phyloP scores from a whole-genome alignment of 2,329 filamentous ascomycete genomes.

The Dactylellina drechsleri region DNA sequence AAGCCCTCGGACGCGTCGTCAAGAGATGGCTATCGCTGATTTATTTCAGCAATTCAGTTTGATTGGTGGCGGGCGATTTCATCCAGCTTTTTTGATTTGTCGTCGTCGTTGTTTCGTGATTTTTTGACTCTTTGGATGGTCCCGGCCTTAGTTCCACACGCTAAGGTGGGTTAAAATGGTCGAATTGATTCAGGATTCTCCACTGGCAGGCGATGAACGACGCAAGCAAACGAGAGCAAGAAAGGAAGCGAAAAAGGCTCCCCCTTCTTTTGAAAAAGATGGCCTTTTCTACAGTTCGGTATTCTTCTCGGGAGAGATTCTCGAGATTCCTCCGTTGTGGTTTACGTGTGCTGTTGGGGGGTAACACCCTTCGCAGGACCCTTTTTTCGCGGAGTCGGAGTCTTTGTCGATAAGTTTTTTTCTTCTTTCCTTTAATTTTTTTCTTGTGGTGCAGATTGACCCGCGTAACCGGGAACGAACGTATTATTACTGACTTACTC shows the following conservation, averaged over 20 bases:
- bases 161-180: background rate
- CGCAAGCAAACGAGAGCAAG: background rate
- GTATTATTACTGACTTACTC: background rate
- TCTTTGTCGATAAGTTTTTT: conserved; percentile 8
- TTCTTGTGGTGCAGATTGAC: conserved; percentile 27
- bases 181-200: background rate
- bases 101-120: background rate
- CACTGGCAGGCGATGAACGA: background rate
- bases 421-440: conserved; percentile 1
- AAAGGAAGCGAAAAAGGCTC: no score
- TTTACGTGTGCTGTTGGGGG: conserved; percentile 35
- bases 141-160: background rate
- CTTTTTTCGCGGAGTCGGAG: conserved; percentile 3
- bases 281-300: no score
- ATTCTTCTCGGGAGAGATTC: no score
- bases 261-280: no score
- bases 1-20: conserved; percentile 50
- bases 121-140: no score
- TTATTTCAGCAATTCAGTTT: no score
- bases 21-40: conserved; percentile 29
- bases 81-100: conserved; percentile 11
- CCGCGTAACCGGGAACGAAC: conserved; percentile 28
- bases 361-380: background rate
- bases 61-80: no score
- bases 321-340: conserved; percentile 6